Evolutionary conservation across 2,329 filamentous ascomycete species (phyloP), one percentile per base, ranked within the genome.

Genomic region (Sclerotinia glacialis): DNA sequence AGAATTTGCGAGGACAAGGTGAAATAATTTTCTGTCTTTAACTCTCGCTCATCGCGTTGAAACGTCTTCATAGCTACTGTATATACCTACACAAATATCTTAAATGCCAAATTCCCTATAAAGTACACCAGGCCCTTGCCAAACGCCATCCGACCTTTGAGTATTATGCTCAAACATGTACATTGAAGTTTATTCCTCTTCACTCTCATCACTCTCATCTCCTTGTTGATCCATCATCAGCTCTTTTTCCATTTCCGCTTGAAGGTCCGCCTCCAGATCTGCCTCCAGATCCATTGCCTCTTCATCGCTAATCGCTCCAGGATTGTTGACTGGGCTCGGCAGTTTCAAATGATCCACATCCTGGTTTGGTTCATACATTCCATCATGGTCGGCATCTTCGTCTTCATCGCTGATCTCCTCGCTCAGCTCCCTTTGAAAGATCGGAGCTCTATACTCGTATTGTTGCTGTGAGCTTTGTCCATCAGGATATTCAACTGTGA

Each of bases 401-500:
- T 80, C 83, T 42, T 82, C 67, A 73, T 82, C 81, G 18, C 76
- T 79, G n/a, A 79, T 79, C n/a, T 76, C 73, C 44, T 77, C 76
- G 60, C 71, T 73, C 6, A 67, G 65, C 44, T 72, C 72, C 62
- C 69, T 58, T 37, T 69, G 73, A 60, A 73, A 70, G 40, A 72
- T 67, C 72, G 72, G 70, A 65, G 74, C 65, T 23, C 71, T 69
- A 49, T 72, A 72, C 40, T 71, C 66, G 56, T 71, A 71, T 64
- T 66, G 69, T 23, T 42, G 52, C 23, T 69, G 69, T 28, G 77
- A 74, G 3, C 78, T 76, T 28, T 80, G 80, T 42, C 80, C 83
- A 55, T 81, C 84, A 0, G 86, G 86, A 70, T 86, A 86, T 74
- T 89, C 86, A 66, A 89, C 80, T 34, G 83, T 81, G 44, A 88